Evolutionary conservation across 805 yeast species (phyloP), one percentile per base, ranked within the genome.

Genomic region (Scheffersomyces lignosus): DNA sequence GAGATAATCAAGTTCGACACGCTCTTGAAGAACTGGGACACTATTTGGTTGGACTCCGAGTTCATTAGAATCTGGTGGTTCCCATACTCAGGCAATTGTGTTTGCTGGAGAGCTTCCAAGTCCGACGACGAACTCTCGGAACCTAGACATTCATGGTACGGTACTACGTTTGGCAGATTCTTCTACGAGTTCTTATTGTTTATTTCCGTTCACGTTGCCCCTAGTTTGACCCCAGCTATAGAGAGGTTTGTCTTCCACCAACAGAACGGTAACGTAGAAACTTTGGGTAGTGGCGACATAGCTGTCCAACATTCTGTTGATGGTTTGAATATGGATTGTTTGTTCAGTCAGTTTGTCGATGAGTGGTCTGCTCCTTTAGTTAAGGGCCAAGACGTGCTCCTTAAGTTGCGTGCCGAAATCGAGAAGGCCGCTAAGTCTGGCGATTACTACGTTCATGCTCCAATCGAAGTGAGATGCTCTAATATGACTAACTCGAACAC

Each of bases 51-150:
- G 3, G 80, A 87, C 31, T 75, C 88, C n/a, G 99, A 91, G 64
- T 91, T 80, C 54, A 83, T 89, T 31, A 78, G 98, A 46, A 78
- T 89, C 33, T 91, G 98, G 97, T 93, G 98, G 98, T 93, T 85
- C 62, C 98, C 99, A 1, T 93, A 91, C 60, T 73, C 93, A 13
- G 77, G 79, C 34, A 83, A 83, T 54, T 87, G 96, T 68, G 80
- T 89, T 22, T 68, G 89, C 33, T 91, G 98, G 97, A 78, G 95
- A 55, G 98, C 96, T 26, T 66, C 77, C 16, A 87, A 87, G 56
- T 78, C 96, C 1, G 65, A 66, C 17, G 86, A 83, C 25, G 75
- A 82, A 0, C 62, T 78, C 31, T 74, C 85, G 4, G 69, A 64
- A 3, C 87, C 93, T 20, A 71, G 87, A 52, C 70, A 71, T 15